A percentile compares a stretch with the other conserved stretches of the same genome.
phyloP scores from a whole-genome alignment of 768 basidiomycete species.

The Suillus subluteus region DNA sequence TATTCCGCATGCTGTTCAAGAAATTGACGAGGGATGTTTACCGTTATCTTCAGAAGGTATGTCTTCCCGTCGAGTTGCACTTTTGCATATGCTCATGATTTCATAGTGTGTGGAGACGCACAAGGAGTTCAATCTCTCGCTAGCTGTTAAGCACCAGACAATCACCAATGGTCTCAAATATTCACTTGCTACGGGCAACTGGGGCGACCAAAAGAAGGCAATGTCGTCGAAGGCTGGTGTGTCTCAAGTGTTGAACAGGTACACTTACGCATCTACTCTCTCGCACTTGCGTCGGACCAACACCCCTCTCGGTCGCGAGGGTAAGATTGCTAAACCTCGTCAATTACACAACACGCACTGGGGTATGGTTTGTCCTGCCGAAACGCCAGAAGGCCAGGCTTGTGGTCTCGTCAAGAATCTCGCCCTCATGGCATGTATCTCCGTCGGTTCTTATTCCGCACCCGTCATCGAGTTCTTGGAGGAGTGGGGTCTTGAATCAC shows the following conservation, averaged over 20 bases:
- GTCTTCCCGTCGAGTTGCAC: constrained; percentile 12
- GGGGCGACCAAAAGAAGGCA: constrained; percentile 99
- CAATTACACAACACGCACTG: constrained; percentile 99
- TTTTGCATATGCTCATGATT: constrained; percentile 9
- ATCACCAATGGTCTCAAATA: constrained; percentile 99
- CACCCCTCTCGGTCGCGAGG: constrained; percentile 96
- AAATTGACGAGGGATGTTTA: constrained; percentile 98
- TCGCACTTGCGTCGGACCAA: constrained; percentile 98
- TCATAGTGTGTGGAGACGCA: constrained; percentile 92
- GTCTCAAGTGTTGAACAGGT: constrained; percentile 97
- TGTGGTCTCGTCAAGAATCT: constrained; percentile 99
- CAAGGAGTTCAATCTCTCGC: constrained; percentile 89
- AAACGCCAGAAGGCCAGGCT: constrained; percentile 99
- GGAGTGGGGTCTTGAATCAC: constrained; percentile 95
- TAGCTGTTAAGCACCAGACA: constrained; percentile 94
- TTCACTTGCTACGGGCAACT: constrained; percentile 97
- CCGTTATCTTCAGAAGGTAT: constrained; percentile 94
- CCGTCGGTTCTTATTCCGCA: constrained; percentile 93
- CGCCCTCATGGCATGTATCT: constrained; percentile 96
- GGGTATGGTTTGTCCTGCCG: constrained; percentile 99
- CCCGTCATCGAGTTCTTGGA: constrained; percentile 98
- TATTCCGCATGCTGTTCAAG: constrained; percentile 97
- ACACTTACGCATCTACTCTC: constrained; percentile 97
- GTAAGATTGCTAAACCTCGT: constrained; percentile 98
- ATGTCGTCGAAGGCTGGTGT: constrained; percentile 99